Base-by-base conservation (phyloP, 345 rosid species). In the Ceriops decandra region DNA sequence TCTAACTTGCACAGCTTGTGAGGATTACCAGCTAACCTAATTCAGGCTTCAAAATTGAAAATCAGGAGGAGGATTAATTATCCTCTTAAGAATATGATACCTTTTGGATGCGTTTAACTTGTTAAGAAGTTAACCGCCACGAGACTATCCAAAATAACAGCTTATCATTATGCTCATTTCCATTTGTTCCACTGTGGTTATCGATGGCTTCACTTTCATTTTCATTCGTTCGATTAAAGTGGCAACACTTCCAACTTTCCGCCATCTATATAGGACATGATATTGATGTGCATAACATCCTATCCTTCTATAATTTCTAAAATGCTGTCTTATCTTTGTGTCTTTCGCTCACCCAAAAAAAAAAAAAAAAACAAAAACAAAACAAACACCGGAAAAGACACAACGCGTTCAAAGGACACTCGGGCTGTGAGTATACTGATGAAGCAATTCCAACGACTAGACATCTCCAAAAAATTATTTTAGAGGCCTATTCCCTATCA, bases 191-290 rank as follows among this genome's bases (percentile, higher is more conserved):
- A 74, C 21, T 57, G 38, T 52, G 22, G 31, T 11, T 49, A 27
- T 15, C 60, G 49, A 35, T 5, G 69, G 49, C 26, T 63, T 47
- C 51, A 10, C 32, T 13, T 57, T 33, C 33, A 1, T 22, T 35
- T 74, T 54, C 68, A 46, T 32, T 46, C 1, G 58, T 7, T 54
- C 26, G 4, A 38, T 38, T 10, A 27, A 67, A 63, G 68, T 49
- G 68, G 51, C 33, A 52, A 24, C 31, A 24, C 24, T 54, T 33
- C 72, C 69, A 63, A 57, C 31, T 68, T 32, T 47, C 77, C 78
- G 38, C 28, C 28, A 54, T n/a, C 52, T 35, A 51, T 35, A 51
- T 20, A 28, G 42, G 47, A 52, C 20, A 68, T 36, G 62, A 33
- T 47, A n/a, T 19, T 17, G 0, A 16, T 16, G 49, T 11, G 53